Conservation (phyloP, 192 early-diverging fungal genomes). For the Kappamyces sp. region DNA sequence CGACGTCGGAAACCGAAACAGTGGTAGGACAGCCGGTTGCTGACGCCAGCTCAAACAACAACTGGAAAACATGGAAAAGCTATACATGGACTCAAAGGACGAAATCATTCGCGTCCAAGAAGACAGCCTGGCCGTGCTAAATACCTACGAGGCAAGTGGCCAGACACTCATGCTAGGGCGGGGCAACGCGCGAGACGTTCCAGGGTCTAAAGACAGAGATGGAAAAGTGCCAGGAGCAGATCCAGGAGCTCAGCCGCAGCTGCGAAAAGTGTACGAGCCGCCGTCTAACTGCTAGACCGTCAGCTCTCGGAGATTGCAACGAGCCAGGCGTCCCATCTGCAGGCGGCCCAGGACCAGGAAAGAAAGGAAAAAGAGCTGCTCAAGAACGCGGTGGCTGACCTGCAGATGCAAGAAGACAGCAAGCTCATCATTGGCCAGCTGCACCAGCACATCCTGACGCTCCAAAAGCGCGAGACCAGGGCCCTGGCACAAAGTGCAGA, state of each 20-base stretch:
- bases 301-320: slow-evolving; percentile 40
- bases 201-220: slow-evolving; percentile 24
- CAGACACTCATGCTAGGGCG: background rate
- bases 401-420: slow-evolving; percentile 52
- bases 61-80: slow-evolving; percentile 23
- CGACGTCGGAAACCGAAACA: slow-evolving; percentile 19
- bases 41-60: slow-evolving; percentile 18
- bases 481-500: slow-evolving; percentile 26
- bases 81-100: slow-evolving; percentile 39
- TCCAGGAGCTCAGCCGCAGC: slow-evolving; percentile 17
- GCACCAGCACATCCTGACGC: slow-evolving; percentile 46
- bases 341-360: slow-evolving; percentile 24
- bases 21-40: slow-evolving; percentile 7
- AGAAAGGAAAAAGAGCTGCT: slow-evolving; percentile 44
- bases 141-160: slow-evolving; percentile 21
- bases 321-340: slow-evolving; percentile 41
- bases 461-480: slow-evolving; percentile 43
- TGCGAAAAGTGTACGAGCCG: slow-evolving; percentile 21
- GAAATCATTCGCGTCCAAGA: slow-evolving; percentile 29
- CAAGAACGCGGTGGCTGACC: slow-evolving; percentile 37
- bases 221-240: slow-evolving; percentile 24
- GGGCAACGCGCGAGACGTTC: background rate
- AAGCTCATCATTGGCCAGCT: slow-evolving; percentile 54
- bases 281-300: slow-evolving; percentile 33
- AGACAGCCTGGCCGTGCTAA: slow-evolving; percentile 25